Base-by-base conservation (phyloP, 352 stramenopile genomes). In the Phytophthora kernoviae region DNA sequence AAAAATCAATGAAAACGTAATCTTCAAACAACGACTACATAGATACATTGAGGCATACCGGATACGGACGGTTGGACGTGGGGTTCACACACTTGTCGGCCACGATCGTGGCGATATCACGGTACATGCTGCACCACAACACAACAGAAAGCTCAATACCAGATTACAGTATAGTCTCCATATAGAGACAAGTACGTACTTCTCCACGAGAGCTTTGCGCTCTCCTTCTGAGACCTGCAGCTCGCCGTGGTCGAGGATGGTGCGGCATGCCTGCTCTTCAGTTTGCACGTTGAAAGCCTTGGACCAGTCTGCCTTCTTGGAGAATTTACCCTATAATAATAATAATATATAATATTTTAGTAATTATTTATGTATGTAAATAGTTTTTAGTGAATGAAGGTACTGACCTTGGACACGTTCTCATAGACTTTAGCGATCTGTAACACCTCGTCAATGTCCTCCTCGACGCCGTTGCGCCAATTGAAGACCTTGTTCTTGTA, bases 401-500 rank as follows among this genome's bases (percentile, higher is more conserved):
- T 6, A 6, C 24, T 7, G 45, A 81, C 71, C 70, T 96, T 98
- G 65, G 88, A 98, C 14, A 99, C 97, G 73, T 99, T 99, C 56
- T 97, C 90, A 75, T 99, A 99, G 39, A 99, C 91, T 41, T 90
- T 92, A 37, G 88, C 88, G 60, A 97, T 99, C 82, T 99, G 97
- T 24, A 99, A 83, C 33, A 99, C 97, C 81, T 99, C 97, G 52
- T 96, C 93, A 37, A 99, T 87, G 81, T 99, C 97, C 43, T 88
- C 98, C 77, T 99, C 97, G 32, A 99, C 88, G 49, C 97, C 95
- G 73, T 98, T 97, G 51, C 98, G 90, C 87, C 97, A 99, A 79
- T 99, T 98, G 24, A 99, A 79, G 26, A 98, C 95, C 75, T 99
- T 99, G 87, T 99, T 99, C 58, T 96, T 95, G 81, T 99, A 99